phyloP scores from a whole-genome alignment of 352 stramenopile genomes.

The Globisporangium spiculum region DNA sequence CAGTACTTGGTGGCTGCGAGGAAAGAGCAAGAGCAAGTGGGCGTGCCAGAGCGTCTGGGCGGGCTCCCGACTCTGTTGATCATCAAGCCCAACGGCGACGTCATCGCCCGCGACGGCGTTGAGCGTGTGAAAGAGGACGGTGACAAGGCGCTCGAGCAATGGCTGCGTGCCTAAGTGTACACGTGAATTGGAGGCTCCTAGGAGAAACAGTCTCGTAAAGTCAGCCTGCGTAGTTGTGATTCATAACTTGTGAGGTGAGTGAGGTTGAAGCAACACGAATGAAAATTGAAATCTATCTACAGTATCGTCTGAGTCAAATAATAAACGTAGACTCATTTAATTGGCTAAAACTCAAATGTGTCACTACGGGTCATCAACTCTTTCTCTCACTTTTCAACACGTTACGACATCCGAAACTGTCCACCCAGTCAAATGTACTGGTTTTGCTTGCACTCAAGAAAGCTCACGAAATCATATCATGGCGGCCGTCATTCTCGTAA shows the following conservation, averaged over 20 bases:
- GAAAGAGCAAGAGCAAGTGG: slow-evolving; percentile 54
- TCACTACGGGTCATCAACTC: not conserved
- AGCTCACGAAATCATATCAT: not conserved
- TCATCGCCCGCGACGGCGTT: slow-evolving; percentile 61
- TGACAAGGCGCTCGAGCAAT: slow-evolving; percentile 37
- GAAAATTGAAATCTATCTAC: too few relatives aligned
- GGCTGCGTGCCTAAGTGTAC: slow-evolving; percentile 17
- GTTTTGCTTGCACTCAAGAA: not conserved
- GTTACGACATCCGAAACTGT: not conserved
- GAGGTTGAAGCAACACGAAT: not conserved
- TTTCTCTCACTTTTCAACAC: not conserved
- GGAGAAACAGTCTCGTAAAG: not conserved
- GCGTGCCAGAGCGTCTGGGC: slow-evolving; percentile 50
- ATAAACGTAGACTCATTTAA: not conserved
- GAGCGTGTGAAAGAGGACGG: slow-evolving; percentile 52
- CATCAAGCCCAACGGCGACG: slow-evolving; percentile 49
- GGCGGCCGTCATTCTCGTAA: not conserved
- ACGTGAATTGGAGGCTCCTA: not conserved
- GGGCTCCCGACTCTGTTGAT: slow-evolving; percentile 74
- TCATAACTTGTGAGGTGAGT: not conserved
- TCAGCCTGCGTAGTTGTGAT: not conserved
- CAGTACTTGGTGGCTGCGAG: slow-evolving; percentile 63
- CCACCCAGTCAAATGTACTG: not conserved
- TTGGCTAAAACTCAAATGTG: not conserved
- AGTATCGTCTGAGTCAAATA: not conserved